phyloP scores from a whole-genome alignment of 2,329 filamentous ascomycete genomes.

The Claviceps sp. region DNA sequence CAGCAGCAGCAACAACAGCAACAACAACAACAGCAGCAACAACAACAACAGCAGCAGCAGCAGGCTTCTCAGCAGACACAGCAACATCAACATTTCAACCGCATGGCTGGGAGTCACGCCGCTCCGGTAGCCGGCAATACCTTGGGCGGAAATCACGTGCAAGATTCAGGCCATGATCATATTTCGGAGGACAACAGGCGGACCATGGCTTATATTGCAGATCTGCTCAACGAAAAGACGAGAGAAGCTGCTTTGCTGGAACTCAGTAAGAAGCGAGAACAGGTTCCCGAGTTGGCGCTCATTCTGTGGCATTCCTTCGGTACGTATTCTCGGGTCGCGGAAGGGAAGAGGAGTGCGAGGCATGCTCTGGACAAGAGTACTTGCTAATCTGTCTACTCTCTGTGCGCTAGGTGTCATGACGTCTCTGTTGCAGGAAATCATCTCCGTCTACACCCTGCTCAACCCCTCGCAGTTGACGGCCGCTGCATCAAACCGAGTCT shows the following conservation, averaged over 20 bases:
- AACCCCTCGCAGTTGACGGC: slow-evolving; percentile 96
- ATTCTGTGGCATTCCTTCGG: slow-evolving; percentile 98
- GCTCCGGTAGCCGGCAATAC: slow-evolving; percentile 28
- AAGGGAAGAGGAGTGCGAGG: not conserved
- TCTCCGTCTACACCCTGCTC: slow-evolving; percentile 91
- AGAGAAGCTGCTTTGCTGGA: slow-evolving; percentile 86
- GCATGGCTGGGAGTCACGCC: slow-evolving; percentile 54
- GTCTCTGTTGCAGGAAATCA: slow-evolving; percentile 92
- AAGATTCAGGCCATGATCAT: slow-evolving; percentile 48
- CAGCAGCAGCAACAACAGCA: slow-evolving; percentile 23
- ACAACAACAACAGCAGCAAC: slow-evolving; percentile 29
- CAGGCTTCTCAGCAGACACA: slow-evolving; percentile 23
- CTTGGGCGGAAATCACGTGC: slow-evolving; percentile 34
- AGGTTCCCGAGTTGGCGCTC: slow-evolving; percentile 88
- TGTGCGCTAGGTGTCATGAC: slow-evolving; percentile 76
- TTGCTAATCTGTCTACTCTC: not conserved
- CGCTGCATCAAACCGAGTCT: slow-evolving; percentile 93
- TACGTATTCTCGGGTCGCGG: slow-evolving; percentile 29
- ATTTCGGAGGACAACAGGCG: slow-evolving; percentile 82
- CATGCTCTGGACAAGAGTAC: not conserved
- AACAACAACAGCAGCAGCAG: slow-evolving; percentile 12
- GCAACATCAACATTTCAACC: slow-evolving; percentile 54
- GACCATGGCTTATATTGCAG: slow-evolving; percentile 86
- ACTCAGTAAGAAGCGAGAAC: slow-evolving; percentile 95
- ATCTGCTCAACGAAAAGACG: slow-evolving; percentile 75